Evolutionary conservation across 1,284 basidiomycete genomes (phyloP), one percentile per base, ranked within the genome.

Genomic region (Irpex rosettiformis): DNA sequence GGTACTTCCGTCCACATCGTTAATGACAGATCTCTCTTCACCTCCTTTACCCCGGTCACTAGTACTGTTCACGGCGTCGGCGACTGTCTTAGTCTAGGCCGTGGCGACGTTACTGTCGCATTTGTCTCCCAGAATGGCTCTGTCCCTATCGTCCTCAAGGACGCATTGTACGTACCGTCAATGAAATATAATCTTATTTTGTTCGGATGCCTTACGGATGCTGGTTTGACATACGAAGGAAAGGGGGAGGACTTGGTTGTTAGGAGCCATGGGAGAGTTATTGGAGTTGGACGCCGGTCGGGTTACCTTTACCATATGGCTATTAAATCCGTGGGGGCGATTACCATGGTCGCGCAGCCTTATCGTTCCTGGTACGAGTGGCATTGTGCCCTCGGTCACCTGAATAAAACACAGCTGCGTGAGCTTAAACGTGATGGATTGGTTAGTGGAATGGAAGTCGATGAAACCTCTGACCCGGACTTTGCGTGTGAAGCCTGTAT

Each of bases 101-200:
- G 48, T 49, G 67, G 67, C 27, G 59, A 59, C 1, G 56, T 65
- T 33, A 18, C 40, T 13, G 3, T 72, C 55, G 21, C 53, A 30
- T 62, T 65, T 55, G 3, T 25, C 13, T 27, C 56, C 29, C 56
- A 52, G 4, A 59, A 61, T 16, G 57, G 58, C 27, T 21, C 28
- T 2, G 43, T 47, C 3, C 7, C 27, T 0, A 59, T 71, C 37
- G 64, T 58, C 0, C 64, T 76, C 1, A 67, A 58, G 18, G 60
- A 75, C 56, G 66, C 69, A 0, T 42, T 74, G 0, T 70, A 76
- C 55, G 67, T 67, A 7, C 76, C 74, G 1, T 59, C 62, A 22
- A 62, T 70, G 13, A 69, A 66, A 0, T 67, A 70, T 58, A 75
- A 75, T 49, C 68, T 77, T 1, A 62, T 77, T 6, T 74, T 72